These are phyloP conservation scores for Ogataea wickerhamii DNA, from an alignment of 805 yeast genomes.

Conservation along the genomic window DNA sequence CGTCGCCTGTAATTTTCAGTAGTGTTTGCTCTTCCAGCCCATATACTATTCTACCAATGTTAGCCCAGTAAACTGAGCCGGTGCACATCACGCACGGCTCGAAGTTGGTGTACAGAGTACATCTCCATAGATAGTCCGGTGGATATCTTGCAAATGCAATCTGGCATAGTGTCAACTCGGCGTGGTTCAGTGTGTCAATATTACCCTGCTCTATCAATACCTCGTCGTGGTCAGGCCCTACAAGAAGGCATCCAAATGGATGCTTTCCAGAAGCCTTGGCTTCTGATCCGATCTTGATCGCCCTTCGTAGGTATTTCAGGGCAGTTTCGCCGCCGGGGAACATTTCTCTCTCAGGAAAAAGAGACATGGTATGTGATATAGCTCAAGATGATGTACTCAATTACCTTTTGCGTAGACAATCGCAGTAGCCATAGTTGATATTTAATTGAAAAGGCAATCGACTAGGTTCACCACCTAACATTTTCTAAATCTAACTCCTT, in stretches of 20 bases:
- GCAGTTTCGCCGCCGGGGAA: constrained; percentile 10
- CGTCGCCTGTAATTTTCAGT: constrained; percentile 24
- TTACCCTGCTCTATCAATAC: constrained; percentile 27
- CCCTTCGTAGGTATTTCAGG: constrained; percentile 7
- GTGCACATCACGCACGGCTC: constrained; percentile 33
- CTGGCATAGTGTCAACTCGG: constrained; percentile 26
- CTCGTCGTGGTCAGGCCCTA: constrained; percentile 26
- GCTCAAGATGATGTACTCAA: no score
- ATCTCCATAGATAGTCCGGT: constrained; percentile 26
- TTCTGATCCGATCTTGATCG: constrained; percentile 19
- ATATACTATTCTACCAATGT: constrained; percentile 27
- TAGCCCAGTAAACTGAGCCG: constrained; percentile 30
- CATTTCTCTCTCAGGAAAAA: constrained; percentile 18
- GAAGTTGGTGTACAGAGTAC: constrained; percentile 30
- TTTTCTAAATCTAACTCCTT: no score
- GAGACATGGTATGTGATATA: constrained; percentile 1
- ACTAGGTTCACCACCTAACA: no score
- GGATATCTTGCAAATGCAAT: constrained; percentile 19
- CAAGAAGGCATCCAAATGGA: constrained; percentile 29
- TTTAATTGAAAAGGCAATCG: no score
- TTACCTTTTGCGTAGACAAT: no score
- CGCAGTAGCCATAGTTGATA: no score
- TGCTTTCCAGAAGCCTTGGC: constrained; percentile 24
- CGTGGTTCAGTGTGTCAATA: constrained; percentile 29
- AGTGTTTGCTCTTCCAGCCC: constrained; percentile 23